Base-by-base conservation (phyloP, 1,139 yeast genomes). In the Kluyveromyces sp. region DNA sequence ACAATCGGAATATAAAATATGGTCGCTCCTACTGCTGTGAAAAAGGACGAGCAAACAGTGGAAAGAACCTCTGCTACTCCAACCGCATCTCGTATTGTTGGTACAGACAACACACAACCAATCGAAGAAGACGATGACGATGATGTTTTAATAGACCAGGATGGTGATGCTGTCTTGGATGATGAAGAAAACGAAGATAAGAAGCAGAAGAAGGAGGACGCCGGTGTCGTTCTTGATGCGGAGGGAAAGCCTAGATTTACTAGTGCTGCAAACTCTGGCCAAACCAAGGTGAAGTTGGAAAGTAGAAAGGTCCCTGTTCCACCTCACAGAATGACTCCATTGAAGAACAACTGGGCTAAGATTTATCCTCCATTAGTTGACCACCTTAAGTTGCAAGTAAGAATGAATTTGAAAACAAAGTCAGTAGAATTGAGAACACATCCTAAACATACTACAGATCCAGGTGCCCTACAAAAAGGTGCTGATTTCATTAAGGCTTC, bases 401-500 rank as follows among this genome's bases (percentile, higher is more conserved):
- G 97, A 68, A 92, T 94, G 97, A 92, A 92, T 66, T 70, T 86
- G 57, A 81, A 79, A 63, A 82, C 88, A 28, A 85, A 78, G 59
- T 83, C 94, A 8, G 96, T 92, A 29, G 96, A 90, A 63, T 68
- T 92, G 59, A 80, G 88, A 67, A 90, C 97, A 2, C 79, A 83
- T 63, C 74, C 77, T 52, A 81, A 83, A 51, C 74, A 74, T 57
- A 90, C 97, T 3, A 82, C 83, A 3, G 98, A 94, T 59, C 83
- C 86, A 27, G 95, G 96, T 43, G 97, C 98, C 3, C 74, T 92
- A 55, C 99, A 92, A 64, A 92, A 92, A 66, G 99, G 97, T 50
- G 96, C 96, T 27, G 99, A 92, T 69, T 92, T 92, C 63, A 78
- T 92, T 52, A 84, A 86, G 64, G 97, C 98, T 92, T 94, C 66